These are phyloP conservation scores for Cryomyces minteri DNA, from an alignment of 495 filamentous ascomycete genomes.

Conservation along the genomic window DNA sequence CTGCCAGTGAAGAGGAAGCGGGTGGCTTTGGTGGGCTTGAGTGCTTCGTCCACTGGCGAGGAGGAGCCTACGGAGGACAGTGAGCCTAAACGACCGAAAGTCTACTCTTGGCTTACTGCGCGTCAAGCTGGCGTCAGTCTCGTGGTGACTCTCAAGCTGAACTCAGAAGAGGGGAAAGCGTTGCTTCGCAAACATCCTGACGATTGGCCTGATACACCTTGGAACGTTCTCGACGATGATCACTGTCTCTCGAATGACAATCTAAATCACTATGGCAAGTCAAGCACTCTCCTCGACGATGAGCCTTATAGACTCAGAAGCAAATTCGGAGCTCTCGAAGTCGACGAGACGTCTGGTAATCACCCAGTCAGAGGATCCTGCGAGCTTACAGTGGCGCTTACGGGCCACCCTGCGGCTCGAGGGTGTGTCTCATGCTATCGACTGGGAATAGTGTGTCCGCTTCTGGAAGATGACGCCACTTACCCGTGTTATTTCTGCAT, in stretches of 20 bases:
- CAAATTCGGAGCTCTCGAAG: too few relatives aligned
- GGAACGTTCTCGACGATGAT: background rate
- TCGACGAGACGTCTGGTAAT: too few relatives aligned
- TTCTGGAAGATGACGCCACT: constrained; percentile 7
- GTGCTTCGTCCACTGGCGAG: background rate
- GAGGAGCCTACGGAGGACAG: background rate
- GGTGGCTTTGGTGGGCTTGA: background rate
- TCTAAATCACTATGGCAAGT: background rate
- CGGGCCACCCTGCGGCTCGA: constrained; percentile 9
- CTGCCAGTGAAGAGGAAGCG: background rate
- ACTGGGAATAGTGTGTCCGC: constrained; percentile 6
- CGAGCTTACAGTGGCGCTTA: constrained; percentile 4
- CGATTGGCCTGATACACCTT: constrained; percentile 1
- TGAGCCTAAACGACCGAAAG: background rate
- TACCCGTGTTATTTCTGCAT: constrained; percentile 11
- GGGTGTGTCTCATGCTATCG: constrained; percentile 11
- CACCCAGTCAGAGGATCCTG: too few relatives aligned
- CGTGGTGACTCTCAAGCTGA: background rate
- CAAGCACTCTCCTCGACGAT: background rate
- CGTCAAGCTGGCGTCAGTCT: background rate
- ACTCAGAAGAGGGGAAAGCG: background rate
- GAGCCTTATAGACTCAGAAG: too few relatives aligned
- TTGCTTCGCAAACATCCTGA: background rate
- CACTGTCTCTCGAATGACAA: background rate
- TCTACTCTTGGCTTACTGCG: background rate